A percentile compares a stretch with the other conserved stretches of the same genome.
Evolutionary conservation across 1,139 yeast species (phyloP).

Genomic region (Saccharomyces hybrid): DNA sequence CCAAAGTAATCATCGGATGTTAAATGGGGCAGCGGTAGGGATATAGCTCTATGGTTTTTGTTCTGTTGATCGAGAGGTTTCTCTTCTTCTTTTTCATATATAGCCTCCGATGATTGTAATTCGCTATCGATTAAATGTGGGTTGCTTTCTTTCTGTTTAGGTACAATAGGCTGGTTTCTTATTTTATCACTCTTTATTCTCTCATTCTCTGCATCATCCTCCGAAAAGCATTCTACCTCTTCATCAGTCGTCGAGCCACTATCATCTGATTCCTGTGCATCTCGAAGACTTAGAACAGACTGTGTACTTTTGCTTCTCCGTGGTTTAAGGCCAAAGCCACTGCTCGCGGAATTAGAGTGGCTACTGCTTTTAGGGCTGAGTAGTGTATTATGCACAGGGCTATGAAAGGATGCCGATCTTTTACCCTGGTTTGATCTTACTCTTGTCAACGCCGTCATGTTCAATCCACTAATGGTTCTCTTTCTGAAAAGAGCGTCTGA

Average conservation of each 20-base stretch:
- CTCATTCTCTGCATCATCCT: slow-evolving; percentile 30
- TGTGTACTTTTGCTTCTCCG: slow-evolving; percentile 25
- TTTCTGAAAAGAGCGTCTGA: slow-evolving; percentile 26
- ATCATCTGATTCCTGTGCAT: slow-evolving; percentile 15
- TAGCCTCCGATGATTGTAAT: neutral
- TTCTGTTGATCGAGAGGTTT: neutral
- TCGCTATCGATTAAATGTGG: neutral
- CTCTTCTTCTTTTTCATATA: slow-evolving; percentile 6
- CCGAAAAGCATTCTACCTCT: slow-evolving; percentile 26
- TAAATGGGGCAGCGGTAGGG: neutral
- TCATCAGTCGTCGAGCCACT: slow-evolving; percentile 23
- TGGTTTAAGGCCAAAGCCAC: slow-evolving; percentile 21
- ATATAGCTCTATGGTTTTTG: neutral
- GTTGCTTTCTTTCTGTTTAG: neutral
- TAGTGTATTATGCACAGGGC: slow-evolving; percentile 5
- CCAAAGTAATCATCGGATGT: neutral
- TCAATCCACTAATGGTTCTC: slow-evolving; percentile 28
- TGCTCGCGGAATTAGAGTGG: slow-evolving; percentile 4
- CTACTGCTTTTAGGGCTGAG: slow-evolving; percentile 4
- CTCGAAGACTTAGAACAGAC: slow-evolving; percentile 23
- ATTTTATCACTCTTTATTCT: slow-evolving; percentile 1
- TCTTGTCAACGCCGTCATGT: slow-evolving; percentile 27
- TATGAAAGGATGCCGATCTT: slow-evolving; percentile 4
- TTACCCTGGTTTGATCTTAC: slow-evolving; percentile 21
- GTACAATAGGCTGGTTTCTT: neutral